A percentile compares a stretch with the other conserved stretches of the same genome.
Evolutionary conservation across 2,329 filamentous ascomycete species (phyloP).

Genomic region (Ceratocystiopsis minuta): DNA sequence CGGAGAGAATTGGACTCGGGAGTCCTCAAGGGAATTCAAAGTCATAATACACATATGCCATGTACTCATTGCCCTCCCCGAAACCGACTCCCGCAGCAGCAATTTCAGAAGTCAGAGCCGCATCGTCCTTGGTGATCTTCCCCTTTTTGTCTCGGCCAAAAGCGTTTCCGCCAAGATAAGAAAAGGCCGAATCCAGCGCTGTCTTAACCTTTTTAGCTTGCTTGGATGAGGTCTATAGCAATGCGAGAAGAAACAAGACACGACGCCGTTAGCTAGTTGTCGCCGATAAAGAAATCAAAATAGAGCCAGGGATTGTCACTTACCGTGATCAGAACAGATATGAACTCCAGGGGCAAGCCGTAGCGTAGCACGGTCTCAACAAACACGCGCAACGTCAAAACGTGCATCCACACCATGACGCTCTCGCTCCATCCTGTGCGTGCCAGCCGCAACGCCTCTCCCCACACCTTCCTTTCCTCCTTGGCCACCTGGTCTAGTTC

Average conservation of each 20-base stretch:
- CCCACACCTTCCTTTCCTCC: slow-evolving; percentile 84
- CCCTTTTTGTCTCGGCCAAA: slow-evolving; percentile 90
- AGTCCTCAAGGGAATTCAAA: slow-evolving; percentile 48
- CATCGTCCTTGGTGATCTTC: slow-evolving; percentile 77
- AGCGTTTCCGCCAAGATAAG: slow-evolving; percentile 86
- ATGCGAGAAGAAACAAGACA: background rate
- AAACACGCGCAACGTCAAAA: slow-evolving; percentile 79
- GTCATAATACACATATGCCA: slow-evolving; percentile 92
- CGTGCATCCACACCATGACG: slow-evolving; percentile 91
- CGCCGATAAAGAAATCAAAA: slow-evolving; percentile 6
- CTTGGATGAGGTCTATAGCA: slow-evolving; percentile 59
- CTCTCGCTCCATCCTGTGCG: slow-evolving; percentile 91
- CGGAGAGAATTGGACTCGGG: background rate
- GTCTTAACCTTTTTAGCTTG: slow-evolving; percentile 58
- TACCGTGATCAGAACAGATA: slow-evolving; percentile 73
- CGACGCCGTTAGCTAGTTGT: background rate
- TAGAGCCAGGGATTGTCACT: slow-evolving; percentile 11
- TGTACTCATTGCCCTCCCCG: slow-evolving; percentile 68
- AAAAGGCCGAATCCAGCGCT: slow-evolving; percentile 69
- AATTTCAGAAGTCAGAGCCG: slow-evolving; percentile 62
- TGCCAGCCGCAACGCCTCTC: slow-evolving; percentile 71
- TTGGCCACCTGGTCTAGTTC: slow-evolving; percentile 67
- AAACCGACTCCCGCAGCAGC: slow-evolving; percentile 51
- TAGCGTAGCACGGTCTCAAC: slow-evolving; percentile 97
- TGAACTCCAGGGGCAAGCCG: slow-evolving; percentile 77